Percentiles rank a stretch among this genome's conserved stretches.
These are phyloP conservation scores for Colletotrichum horii DNA, from an alignment of 2,329 filamentous ascomycete genomes.

Conservation along the genomic window DNA sequence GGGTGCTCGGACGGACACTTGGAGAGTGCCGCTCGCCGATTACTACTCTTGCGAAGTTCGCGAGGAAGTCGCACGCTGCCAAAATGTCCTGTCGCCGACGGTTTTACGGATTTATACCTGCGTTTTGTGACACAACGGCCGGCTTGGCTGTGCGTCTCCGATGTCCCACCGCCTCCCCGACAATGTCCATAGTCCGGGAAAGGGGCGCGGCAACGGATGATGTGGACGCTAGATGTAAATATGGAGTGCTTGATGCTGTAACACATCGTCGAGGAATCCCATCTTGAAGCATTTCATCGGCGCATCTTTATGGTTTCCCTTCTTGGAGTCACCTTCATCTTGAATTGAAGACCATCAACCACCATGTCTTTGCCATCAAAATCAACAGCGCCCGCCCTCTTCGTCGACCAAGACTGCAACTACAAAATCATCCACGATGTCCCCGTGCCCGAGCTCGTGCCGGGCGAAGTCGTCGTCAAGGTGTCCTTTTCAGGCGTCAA, in stretches of 20 bases:
- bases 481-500: constrained; percentile 9
- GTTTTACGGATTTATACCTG: background rate
- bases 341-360: background rate
- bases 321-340: background rate
- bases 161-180: background rate
- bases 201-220: background rate
- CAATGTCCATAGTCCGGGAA: background rate
- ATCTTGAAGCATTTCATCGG: background rate
- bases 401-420: background rate
- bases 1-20: background rate
- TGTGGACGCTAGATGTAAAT: background rate
- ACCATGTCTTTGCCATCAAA: background rate
- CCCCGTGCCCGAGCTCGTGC: background rate
- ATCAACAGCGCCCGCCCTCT: background rate
- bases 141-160: background rate
- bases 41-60: background rate
- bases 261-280: background rate
- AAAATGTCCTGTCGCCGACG: background rate
- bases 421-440: background rate
- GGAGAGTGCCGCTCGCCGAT: background rate
- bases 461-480: background rate
- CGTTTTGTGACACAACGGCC: background rate
- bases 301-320: background rate
- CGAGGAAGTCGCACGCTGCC: background rate
- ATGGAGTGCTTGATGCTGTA: background rate